Evolutionary conservation across 768 basidiomycete genomes (phyloP), one percentile per base, ranked within the genome.

Genomic region (Astraeus odoratus): DNA sequence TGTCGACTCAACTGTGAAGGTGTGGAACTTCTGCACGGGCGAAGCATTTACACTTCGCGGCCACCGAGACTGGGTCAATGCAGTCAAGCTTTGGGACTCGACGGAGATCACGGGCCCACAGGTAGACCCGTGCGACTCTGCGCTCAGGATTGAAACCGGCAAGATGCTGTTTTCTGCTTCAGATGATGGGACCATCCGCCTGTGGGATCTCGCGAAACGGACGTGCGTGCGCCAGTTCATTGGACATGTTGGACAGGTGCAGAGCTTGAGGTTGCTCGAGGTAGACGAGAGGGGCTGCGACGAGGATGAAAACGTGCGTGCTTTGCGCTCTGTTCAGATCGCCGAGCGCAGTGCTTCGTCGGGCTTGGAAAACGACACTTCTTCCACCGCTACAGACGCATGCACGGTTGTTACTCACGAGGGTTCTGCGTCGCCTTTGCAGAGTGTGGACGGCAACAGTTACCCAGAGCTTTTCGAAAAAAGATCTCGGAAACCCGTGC

Each of bases 131-230:
- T 56, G 44, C 61, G 65, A 34, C 53, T 67, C 58, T 44, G 63
- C 67, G 15, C 74, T 74, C 35, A 71, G 77, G 41, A 83, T 89
- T 47, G 77, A 83, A 46, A 74, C 80, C 13, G 90, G 92, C 42
- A 94, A 96, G 68, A 92, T 97, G 86, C 74, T 99, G 22, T 96
- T 99, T 70, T 96, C 93, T 7, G 91, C 91, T 3, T 93, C 91
- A 7, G 96, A 98, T 60, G 96, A 98, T 61, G 87, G 86, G 22
- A 82, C 85, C 3, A 90, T 98, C 63, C 83, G 83, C 47, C 76
- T 99, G 5, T 99, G 95, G 96, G 95, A 98, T 64, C 76, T 99
- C 34, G 80, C 77, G 22, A 69, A 69, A 18, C 76, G 89, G 38
- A 77, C 81, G 3, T 97, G 93, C 60, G 76, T 95, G 31, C 79